Evolutionary conservation across 2,329 filamentous ascomycete species (phyloP).

Genomic region (Tolypocladium cylindrosporum): DNA sequence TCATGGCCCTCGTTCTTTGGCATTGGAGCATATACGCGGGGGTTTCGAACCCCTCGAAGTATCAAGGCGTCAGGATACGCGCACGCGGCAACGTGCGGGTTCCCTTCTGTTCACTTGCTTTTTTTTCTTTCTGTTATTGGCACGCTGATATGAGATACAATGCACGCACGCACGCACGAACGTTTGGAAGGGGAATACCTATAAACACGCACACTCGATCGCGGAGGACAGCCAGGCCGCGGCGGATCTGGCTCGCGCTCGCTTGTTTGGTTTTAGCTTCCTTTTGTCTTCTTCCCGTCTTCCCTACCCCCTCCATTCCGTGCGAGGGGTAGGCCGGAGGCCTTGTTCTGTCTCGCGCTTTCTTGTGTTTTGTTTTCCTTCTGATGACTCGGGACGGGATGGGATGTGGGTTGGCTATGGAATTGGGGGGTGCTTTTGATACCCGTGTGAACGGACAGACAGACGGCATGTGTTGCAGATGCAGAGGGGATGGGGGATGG

Average conservation of each 20-base stretch:
- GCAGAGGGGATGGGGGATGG: neutral
- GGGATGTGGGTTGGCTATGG: neutral
- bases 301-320: neutral
- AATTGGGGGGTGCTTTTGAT: neutral
- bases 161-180: neutral
- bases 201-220: neutral
- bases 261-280: neutral
- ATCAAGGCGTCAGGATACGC: neutral
- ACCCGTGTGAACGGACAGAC: neutral
- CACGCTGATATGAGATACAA: constrained; percentile 5
- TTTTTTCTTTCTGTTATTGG: neutral
- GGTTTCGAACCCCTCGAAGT: neutral
- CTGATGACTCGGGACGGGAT: neutral
- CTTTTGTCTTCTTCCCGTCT: neutral
- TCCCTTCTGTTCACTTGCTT: neutral
- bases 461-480: neutral
- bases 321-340: neutral
- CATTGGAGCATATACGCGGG: neutral
- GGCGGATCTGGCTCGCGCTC: neutral
- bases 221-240: neutral
- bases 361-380: neutral
- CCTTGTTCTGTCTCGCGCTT: neutral
- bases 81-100: neutral
- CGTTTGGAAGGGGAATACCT: neutral
- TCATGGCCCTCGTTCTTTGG: neutral